These are phyloP conservation scores for Trichophyton schoenleinii DNA, from an alignment of 2,329 filamentous ascomycete species.

Conservation along the genomic window DNA sequence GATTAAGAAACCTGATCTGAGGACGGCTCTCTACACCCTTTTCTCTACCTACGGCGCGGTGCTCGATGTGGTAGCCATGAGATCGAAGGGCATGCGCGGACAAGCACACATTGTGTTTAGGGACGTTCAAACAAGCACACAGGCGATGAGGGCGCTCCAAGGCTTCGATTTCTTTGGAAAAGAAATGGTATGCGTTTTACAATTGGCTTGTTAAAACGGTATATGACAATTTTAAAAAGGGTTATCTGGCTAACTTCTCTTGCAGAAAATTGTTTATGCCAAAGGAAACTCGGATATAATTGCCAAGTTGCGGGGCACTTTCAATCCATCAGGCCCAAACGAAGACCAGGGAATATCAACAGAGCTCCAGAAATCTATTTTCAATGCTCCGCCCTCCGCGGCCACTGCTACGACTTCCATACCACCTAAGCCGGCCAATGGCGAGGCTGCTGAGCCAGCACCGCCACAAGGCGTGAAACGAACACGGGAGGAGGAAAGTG, in stretches of 20 bases:
- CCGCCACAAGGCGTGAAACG: conserved; percentile 53
- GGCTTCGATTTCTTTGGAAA: conserved; percentile 75
- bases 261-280: conserved; percentile 77
- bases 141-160: conserved; percentile 81
- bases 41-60: conserved; percentile 91
- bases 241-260: neutral
- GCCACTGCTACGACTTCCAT: conserved; percentile 30
- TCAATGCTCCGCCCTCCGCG: conserved; percentile 47
- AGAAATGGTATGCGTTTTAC: conserved; percentile 55
- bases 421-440: conserved; percentile 34
- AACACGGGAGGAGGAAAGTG: conserved; percentile 51
- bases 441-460: conserved; percentile 38
- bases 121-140: conserved; percentile 80
- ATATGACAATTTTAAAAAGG: too few species aligned
- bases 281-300: conserved; percentile 81
- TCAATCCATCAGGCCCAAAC: conserved; percentile 45
- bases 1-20: conserved; percentile 76
- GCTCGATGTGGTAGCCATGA: conserved; percentile 80
- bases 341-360: conserved; percentile 52
- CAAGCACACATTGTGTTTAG: conserved; percentile 89
- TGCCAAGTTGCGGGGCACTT: conserved; percentile 83
- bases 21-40: conserved; percentile 77
- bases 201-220: neutral
- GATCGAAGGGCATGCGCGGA: conserved; percentile 83
- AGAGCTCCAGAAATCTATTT: conserved; percentile 67